These are phyloP conservation scores for Lichtheimia corymbifera DNA, from an alignment of 371 early-diverging fungal genomes.

Conservation along the genomic window DNA sequence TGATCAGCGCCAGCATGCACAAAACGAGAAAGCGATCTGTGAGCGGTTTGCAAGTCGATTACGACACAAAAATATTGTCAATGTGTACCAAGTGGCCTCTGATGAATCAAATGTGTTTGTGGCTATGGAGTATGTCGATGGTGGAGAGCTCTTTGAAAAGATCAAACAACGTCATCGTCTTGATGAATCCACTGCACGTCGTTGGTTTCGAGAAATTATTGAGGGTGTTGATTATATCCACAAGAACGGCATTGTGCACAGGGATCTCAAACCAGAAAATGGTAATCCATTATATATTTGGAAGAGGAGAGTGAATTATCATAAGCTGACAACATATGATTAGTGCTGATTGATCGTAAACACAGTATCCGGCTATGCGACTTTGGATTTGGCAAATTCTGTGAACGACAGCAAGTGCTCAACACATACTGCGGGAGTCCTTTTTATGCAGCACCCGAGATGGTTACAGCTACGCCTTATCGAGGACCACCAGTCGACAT, in stretches of 20 bases:
- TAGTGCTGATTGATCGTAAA: conserved; percentile 73
- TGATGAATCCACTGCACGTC: conserved; percentile 80
- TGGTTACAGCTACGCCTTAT: conserved; percentile 75
- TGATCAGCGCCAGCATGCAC: conserved; percentile 55
- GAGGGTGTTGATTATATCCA: conserved; percentile 96
- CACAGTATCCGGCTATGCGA: conserved; percentile 84
- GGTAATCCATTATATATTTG: conserved; percentile 19
- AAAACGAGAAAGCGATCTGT: conserved; percentile 65
- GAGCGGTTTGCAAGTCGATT: conserved; percentile 63
- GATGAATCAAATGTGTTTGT: conserved; percentile 85
- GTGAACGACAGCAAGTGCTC: conserved; percentile 76
- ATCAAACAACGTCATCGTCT: conserved; percentile 87
- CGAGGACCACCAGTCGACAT: conserved; percentile 78
- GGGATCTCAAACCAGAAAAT: conserved; percentile 93
- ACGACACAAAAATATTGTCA: conserved; percentile 83
- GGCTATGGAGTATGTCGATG: conserved; percentile 95
- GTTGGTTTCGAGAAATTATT: conserved; percentile 94
- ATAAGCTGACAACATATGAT: neutral
- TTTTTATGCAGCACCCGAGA: conserved; percentile 89
- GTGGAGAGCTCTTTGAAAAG: conserved; percentile 96
- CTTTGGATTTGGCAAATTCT: conserved; percentile 95
- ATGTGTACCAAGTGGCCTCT: conserved; percentile 87
- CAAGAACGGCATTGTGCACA: conserved; percentile 77
- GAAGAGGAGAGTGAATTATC: no score
- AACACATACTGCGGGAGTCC: conserved; percentile 95